phyloP scores from a whole-genome alignment of 805 yeast genomes.

The Cyberlindnera euphorbiiphila region DNA sequence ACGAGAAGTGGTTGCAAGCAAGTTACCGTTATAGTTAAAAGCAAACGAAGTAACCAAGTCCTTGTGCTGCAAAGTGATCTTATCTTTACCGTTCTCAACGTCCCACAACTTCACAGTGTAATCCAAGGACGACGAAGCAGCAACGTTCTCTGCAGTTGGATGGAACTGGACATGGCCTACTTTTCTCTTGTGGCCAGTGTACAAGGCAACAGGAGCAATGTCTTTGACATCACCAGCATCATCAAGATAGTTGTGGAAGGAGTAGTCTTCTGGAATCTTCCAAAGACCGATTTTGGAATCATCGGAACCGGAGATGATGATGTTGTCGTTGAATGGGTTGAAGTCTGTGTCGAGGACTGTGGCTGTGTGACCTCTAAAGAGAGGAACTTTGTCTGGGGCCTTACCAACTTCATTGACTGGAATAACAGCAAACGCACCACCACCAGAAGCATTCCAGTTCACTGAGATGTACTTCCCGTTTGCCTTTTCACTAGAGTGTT shows the following conservation, averaged over 20 bases:
- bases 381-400: constrained; percentile 87
- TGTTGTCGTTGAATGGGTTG: constrained; percentile 80
- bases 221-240: constrained; percentile 59
- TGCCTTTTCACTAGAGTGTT: too few species aligned
- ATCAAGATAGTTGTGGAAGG: constrained; percentile 58
- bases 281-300: constrained; percentile 81
- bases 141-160: constrained; percentile 80
- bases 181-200: constrained; percentile 86
- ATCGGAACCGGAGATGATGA: constrained; percentile 76
- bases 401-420: constrained; percentile 87
- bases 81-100: constrained; percentile 65
- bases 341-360: constrained; percentile 94
- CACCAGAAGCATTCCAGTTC: constrained; percentile 94
- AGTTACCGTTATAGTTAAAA: constrained; percentile 85
- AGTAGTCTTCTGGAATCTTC: constrained; percentile 81
- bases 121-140: constrained; percentile 90
- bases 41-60: constrained; percentile 92
- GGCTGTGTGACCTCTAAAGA: constrained; percentile 94
- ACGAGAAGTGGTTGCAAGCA: constrained; percentile 83
- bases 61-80: constrained; percentile 73
- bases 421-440: constrained; percentile 95
- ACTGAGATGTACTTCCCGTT: constrained; percentile 84
- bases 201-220: constrained; percentile 62
- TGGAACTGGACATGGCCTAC: constrained; percentile 91
- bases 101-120: constrained; percentile 92